Evolutionary conservation across 257 asterid species (phyloP).

Genomic region (Gynochthodes officinalis): DNA sequence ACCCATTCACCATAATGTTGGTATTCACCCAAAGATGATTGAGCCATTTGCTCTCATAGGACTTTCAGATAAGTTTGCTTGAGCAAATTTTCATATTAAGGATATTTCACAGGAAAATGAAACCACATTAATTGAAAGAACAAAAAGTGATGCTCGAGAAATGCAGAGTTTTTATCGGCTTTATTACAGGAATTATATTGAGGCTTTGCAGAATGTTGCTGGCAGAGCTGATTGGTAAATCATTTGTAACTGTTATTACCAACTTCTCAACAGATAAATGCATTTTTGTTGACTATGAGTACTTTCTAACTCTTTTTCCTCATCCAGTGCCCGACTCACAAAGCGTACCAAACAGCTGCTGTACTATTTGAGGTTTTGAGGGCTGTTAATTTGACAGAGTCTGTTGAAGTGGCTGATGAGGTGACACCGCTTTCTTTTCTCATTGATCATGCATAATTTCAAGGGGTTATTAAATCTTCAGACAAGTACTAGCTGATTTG

Average conservation of each 20-base stretch:
- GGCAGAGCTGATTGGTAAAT: conserved; percentile 92
- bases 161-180: conserved; percentile 93
- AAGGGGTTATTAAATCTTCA: neutral
- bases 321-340: conserved; percentile 90
- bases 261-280: neutral
- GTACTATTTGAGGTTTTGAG: conserved; percentile 94
- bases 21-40: neutral
- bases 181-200: conserved; percentile 81
- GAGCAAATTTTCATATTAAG: neutral
- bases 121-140: conserved; percentile 64
- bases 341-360: conserved; percentile 98
- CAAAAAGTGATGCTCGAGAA: conserved; percentile 93
- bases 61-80: conserved; percentile 12
- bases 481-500: neutral
- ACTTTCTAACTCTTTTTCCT: neutral
- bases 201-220: conserved; percentile 93
- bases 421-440: conserved; percentile 31
- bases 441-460: conserved; percentile 8
- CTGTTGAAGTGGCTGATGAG: conserved; percentile 87
- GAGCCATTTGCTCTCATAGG: neutral
- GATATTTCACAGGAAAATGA: conserved; percentile 65
- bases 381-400: conserved; percentile 84
- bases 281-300: neutral
- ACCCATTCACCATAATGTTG: neutral
- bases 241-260: conserved; percentile 7